These are phyloP conservation scores for Saxispiralis lemnorum DNA, from an alignment of 495 filamentous ascomycete genomes.

Conservation along the genomic window DNA sequence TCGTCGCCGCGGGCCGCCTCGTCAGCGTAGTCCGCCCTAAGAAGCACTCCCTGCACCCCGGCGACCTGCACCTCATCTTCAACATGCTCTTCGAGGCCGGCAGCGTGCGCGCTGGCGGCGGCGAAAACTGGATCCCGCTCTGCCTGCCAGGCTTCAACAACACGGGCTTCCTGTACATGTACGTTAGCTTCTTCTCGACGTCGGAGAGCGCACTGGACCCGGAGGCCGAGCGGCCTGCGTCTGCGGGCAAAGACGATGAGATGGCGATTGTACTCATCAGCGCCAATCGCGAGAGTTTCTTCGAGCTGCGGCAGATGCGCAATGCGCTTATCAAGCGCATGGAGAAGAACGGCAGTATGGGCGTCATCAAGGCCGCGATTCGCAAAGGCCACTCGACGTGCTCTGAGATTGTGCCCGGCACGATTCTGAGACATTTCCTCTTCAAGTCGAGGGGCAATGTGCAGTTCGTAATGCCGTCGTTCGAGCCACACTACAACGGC, in stretches of 20 bases:
- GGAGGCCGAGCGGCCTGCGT: constrained; percentile 18
- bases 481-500: constrained; percentile 49
- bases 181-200: constrained; percentile 75
- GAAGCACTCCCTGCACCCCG: constrained; percentile 87
- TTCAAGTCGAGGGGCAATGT: constrained; percentile 89
- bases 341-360: constrained; percentile 55
- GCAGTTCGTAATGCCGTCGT: constrained; percentile 82
- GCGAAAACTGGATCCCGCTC: constrained; percentile 94
- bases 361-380: constrained; percentile 55
- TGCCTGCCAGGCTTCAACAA: constrained; percentile 96
- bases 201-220: constrained; percentile 21
- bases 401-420: constrained; percentile 61
- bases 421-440: constrained; percentile 71
- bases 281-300: constrained; percentile 82
- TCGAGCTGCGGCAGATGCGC: constrained; percentile 70
- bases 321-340: constrained; percentile 61
- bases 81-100: constrained; percentile 98
- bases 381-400: constrained; percentile 48
- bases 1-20: constrained; percentile 83
- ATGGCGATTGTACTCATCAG: constrained; percentile 87
- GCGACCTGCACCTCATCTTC: constrained; percentile 90
- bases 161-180: constrained; percentile 96
- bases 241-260: constrained; percentile 42
- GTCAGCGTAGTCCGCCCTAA: constrained; percentile 88
- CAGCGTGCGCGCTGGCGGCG: constrained; percentile 70